Percentiles rank a stretch among this genome's conserved stretches.
phyloP scores from a whole-genome alignment of 2,329 filamentous ascomycete genomes.

The Pseudocercospora musae region DNA sequence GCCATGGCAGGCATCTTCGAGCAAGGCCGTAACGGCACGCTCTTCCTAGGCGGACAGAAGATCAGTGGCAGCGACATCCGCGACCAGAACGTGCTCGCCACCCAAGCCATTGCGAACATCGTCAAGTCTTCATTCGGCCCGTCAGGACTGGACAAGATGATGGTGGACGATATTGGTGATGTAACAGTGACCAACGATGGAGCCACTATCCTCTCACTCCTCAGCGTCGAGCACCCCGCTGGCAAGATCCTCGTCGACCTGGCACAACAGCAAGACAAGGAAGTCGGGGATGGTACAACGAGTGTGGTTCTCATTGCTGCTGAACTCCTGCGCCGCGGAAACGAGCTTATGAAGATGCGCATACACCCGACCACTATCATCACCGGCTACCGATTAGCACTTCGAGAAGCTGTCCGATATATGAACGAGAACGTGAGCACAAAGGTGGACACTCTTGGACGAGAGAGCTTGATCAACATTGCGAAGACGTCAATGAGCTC shows the following conservation, averaged over 20 bases:
- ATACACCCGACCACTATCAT: slow-evolving; percentile 99
- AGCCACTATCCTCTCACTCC: slow-evolving; percentile 88
- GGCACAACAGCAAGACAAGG: slow-evolving; percentile 97
- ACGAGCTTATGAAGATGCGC: slow-evolving; percentile 99
- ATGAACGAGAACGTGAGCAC: slow-evolving; percentile 98
- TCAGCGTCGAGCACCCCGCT: slow-evolving; percentile 96
- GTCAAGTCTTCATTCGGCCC: slow-evolving; percentile 98
- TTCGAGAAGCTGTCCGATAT: slow-evolving; percentile 95
- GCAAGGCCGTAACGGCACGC: slow-evolving; percentile 88
- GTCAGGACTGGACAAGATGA: slow-evolving; percentile 98
- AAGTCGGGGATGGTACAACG: slow-evolving; percentile 96
- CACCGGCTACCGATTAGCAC: slow-evolving; percentile 90
- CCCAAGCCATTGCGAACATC: slow-evolving; percentile 96
- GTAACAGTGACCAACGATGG: slow-evolving; percentile 99
- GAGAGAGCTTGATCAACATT: slow-evolving; percentile 88
- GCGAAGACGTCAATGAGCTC: slow-evolving; percentile 99
- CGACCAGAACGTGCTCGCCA: slow-evolving; percentile 95
- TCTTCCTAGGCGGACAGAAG: slow-evolving; percentile 96
- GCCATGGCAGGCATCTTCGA: slow-evolving; percentile 93
- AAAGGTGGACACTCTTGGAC: slow-evolving; percentile 86
- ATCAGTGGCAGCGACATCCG: slow-evolving; percentile 95
- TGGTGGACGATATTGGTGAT: slow-evolving; percentile 99
- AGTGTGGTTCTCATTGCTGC: slow-evolving; percentile 96
- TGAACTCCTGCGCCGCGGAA: slow-evolving; percentile 86
- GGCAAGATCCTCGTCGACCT: slow-evolving; percentile 98